These are phyloP conservation scores for Coffea humblotiana DNA, from an alignment of 305 asterid species.

Conservation along the genomic window DNA sequence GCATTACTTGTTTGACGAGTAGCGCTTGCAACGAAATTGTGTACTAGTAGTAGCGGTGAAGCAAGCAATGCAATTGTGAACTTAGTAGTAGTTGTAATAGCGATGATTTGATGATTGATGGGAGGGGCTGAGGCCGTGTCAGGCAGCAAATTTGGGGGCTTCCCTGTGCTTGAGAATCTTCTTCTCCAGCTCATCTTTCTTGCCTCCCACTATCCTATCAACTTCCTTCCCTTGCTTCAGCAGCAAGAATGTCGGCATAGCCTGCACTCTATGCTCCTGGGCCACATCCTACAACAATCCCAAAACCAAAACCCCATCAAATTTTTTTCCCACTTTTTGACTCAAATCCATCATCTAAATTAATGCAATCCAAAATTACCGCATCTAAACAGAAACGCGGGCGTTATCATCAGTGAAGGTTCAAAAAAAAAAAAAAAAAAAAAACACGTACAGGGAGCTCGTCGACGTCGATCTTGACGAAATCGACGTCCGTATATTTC, in stretches of 20 bases:
- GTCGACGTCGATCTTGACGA: constrained; percentile 83
- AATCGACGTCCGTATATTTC: constrained; percentile 67
- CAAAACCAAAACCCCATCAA: too few species aligned
- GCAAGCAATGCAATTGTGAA: neutral
- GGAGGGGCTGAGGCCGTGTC: neutral
- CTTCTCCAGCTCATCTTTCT: constrained; percentile 75
- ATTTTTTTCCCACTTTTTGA: too few species aligned
- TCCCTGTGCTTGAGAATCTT: constrained; percentile 72
- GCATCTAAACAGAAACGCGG: constrained; percentile 22
- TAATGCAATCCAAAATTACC: neutral
- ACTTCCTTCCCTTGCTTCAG: constrained; percentile 87
- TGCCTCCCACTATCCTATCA: constrained; percentile 70
- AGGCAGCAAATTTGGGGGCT: constrained; percentile 90
- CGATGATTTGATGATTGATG: too few species aligned
- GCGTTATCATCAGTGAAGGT: constrained; percentile 19
- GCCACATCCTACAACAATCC: constrained; percentile 55
- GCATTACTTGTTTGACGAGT: neutral
- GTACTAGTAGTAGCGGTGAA: neutral
- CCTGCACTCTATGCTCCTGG: constrained; percentile 61
- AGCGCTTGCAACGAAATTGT: neutral
- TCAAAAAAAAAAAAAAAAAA: neutral
- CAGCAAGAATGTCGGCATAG: constrained; percentile 87
- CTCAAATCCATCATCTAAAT: too few species aligned
- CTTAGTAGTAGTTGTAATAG: neutral
- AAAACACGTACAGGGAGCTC: constrained; percentile 59